phyloP scores from a whole-genome alignment of 2,329 filamentous ascomycete species.

The Colletotrichum lindemuthianum region DNA sequence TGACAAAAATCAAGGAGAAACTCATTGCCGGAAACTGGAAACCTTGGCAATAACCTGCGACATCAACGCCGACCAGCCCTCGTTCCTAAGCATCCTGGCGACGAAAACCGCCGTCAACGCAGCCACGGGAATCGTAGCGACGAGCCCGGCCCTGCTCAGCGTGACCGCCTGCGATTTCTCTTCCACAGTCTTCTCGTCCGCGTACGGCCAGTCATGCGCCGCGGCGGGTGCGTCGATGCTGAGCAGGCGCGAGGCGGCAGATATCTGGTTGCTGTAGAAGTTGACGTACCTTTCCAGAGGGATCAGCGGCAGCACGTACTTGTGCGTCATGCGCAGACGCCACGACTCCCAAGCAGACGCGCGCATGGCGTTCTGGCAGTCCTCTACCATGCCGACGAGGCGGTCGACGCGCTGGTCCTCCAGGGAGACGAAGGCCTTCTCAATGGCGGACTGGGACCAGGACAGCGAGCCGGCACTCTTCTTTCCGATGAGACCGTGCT shows the following conservation, averaged over 20 bases:
- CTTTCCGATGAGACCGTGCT: not conserved
- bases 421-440: conserved; percentile 11
- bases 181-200: conserved; percentile 15
- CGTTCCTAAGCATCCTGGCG: conserved; percentile 1
- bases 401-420: conserved; percentile 20
- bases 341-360: conserved; percentile 20
- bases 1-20: not conserved
- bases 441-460: conserved; percentile 2
- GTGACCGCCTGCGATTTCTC: not conserved
- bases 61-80: conserved; percentile 7
- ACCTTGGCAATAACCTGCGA: conserved; percentile 12
- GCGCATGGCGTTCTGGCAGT: conserved; percentile 30
- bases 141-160: not conserved
- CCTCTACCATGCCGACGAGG: conserved; percentile 17
- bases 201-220: conserved; percentile 24
- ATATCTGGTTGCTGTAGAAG: conserved; percentile 24
- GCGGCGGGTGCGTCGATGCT: conserved; percentile 4
- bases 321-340: conserved; percentile 15
- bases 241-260: conserved; percentile 5
- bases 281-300: conserved; percentile 17
- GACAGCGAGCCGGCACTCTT: not conserved
- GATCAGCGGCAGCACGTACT: conserved; percentile 17
- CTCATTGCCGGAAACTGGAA: conserved; percentile 12
- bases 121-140: conserved; percentile 12
- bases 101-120: conserved; percentile 19